Evolutionary conservation across 148 eudicot genomes (phyloP).

Genomic region (Spergularia bocconei): DNA sequence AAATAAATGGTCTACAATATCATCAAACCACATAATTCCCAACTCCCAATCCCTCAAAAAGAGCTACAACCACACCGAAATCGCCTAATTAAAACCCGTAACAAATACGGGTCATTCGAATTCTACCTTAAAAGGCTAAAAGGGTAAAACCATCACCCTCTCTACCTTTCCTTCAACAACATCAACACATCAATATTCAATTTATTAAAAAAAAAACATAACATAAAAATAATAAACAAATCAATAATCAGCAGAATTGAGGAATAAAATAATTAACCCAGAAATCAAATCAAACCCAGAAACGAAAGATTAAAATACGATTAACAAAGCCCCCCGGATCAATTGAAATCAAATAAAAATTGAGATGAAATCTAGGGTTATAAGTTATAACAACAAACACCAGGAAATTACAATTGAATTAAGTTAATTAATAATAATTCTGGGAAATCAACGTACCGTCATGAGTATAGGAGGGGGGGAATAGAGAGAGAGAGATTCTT

Average conservation of each 20-base stretch:
- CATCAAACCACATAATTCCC: not conserved
- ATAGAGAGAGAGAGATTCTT: conserved; percentile 3
- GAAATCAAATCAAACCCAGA: conserved; percentile 20
- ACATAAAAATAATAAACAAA: not conserved
- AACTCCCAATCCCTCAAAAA: not conserved
- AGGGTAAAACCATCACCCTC: not conserved
- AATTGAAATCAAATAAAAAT: conserved; percentile 22
- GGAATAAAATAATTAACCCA: not conserved
- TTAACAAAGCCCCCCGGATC: not conserved
- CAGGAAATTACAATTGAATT: not conserved
- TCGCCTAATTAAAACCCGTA: not conserved
- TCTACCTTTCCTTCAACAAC: too few relatives aligned
- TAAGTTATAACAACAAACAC: conserved; percentile 3
- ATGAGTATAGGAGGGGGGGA: conserved; percentile 28
- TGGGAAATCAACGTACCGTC: conserved; percentile 31
- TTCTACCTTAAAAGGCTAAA: not conserved
- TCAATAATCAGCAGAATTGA: not conserved
- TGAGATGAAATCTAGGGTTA: conserved; percentile 28
- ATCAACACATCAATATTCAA: too few relatives aligned
- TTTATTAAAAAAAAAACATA: too few relatives aligned
- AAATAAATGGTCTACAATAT: not conserved
- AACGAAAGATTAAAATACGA: not conserved
- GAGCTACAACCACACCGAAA: not conserved
- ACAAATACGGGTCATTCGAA: not conserved
- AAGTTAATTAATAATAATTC: not conserved